Evolutionary conservation across 1,284 basidiomycete genomes (phyloP), one percentile per base, ranked within the genome.

Genomic region (Cryptococcus neoformans): DNA sequence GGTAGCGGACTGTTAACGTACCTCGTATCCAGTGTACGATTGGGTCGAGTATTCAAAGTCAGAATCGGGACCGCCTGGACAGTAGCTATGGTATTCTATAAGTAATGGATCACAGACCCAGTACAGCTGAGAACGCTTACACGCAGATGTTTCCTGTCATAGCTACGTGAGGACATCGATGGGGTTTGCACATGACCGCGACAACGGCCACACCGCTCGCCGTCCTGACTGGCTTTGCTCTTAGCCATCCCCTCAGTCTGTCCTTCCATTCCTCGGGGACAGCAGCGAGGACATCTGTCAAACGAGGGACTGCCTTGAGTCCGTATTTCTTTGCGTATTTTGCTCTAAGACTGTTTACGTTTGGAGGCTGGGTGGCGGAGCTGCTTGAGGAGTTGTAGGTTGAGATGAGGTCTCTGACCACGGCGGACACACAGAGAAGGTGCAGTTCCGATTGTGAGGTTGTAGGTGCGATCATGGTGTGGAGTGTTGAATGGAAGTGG

Each of bases 71-170:
- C 96, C 96, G 54, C 96, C 96, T 11, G 96, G 96, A 73, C 96
- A 99, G 77, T 99, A 99, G n/a, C 90, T 92, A 59, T 7, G 21
- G 11, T 47, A 28, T 28, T 59, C 34, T 17, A 47, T 61, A 38
- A 47, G 45, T n/a, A n/a, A 4, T 12, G 3, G 10, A 40, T 21
- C 40, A 59, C 44, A 45, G 7, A 21, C 1, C n/a, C 12, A 14
- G 39, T 10, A 3, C 16, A n/a, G 10, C 7, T n/a, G 12, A 8
- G 14, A 14, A 79, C 28, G 4, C 86, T 65, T 70, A 92, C 86
- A 99, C 95, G 79, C 96, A 99, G 53, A 99, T 98, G 72, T 99
- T 98, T n/a, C 96, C 96, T 0, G 96, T 99, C 89, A 99, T 95
- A 6, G 96, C 96, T 58, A 99, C 99, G 79, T 99, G 96, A 5